Percentiles rank a stretch among this genome's conserved stretches.
Conservation (phyloP, 441 rosid species). For the Arabidopsis hybrid region DNA sequence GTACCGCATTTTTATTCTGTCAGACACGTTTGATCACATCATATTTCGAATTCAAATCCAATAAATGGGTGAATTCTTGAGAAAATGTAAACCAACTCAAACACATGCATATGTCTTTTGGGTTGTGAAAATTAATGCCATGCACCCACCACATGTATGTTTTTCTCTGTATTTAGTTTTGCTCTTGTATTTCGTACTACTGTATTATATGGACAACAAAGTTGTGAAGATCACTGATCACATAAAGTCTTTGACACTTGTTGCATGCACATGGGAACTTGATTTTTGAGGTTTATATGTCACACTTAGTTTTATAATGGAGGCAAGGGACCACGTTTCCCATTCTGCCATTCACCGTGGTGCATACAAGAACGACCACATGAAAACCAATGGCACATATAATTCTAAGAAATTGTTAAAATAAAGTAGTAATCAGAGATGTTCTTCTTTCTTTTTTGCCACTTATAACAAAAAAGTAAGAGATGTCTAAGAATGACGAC, state of each 20-base stretch:
- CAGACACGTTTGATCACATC: not conserved
- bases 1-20: too few relatives aligned
- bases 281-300: not conserved
- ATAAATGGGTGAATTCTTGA: not conserved
- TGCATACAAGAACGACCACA: slow-evolving; percentile 7
- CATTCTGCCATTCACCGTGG: not conserved
- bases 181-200: not conserved
- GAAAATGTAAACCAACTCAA: slow-evolving; percentile 17
- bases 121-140: slow-evolving; percentile 18
- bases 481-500: slow-evolving; percentile 6
- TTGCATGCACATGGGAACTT: slow-evolving; percentile 37
- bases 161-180: not conserved
- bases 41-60: not conserved
- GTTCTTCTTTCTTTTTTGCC: not conserved
- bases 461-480: not conserved
- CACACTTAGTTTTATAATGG: not conserved
- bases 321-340: slow-evolving; percentile 4
- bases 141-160: slow-evolving; percentile 6
- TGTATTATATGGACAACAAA: slow-evolving; percentile 29
- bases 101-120: not conserved
- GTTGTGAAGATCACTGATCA: slow-evolving; percentile 22
- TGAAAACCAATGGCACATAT: slow-evolving; percentile 1
- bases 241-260: slow-evolving; percentile 18
- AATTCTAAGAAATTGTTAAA: not conserved
- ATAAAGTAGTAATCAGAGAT: not conserved